Percentiles rank a stretch among this genome's conserved stretches.
Evolutionary conservation across 225 moss, liverwort and hornwort species (phyloP).

Genomic region (Rhytidiadelphus loreus): DNA sequence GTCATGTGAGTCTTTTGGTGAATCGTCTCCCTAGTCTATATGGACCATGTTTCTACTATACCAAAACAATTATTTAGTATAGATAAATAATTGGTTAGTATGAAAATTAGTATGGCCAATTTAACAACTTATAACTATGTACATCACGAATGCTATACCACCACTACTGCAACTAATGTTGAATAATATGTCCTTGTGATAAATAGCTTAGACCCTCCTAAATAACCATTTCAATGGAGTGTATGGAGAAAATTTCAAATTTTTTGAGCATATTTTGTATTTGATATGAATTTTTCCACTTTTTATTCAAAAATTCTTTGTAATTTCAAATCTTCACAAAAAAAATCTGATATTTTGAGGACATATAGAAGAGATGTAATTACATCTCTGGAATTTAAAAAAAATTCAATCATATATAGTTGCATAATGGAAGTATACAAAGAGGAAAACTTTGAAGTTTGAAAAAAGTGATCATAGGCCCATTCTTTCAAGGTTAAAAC

Average conservation of each 20-base stretch:
- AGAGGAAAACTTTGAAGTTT: not conserved
- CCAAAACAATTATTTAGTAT: not conserved
- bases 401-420: no score
- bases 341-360: no score
- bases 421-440: not conserved
- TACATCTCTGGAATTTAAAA: no score
- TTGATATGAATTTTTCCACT: no score
- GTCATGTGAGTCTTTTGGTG: not conserved
- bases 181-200: not conserved
- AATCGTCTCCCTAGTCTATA: not conserved
- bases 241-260: not conserved
- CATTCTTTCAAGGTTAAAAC: not conserved
- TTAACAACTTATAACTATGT: not conserved
- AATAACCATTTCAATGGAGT: not conserved
- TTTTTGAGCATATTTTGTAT: no score
- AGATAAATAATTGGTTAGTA: not conserved
- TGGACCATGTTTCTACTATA: not conserved
- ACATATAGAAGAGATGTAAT: no score
- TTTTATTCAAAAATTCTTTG: no score
- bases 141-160: not conserved
- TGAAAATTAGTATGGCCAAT: not conserved
- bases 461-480: no score
- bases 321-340: no score
- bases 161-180: not conserved
- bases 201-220: not conserved